A percentile compares a stretch with the other conserved stretches of the same genome.
Evolutionary conservation across 2,329 filamentous ascomycete genomes (phyloP).

Genomic region (Sclerotinia subarctica): DNA sequence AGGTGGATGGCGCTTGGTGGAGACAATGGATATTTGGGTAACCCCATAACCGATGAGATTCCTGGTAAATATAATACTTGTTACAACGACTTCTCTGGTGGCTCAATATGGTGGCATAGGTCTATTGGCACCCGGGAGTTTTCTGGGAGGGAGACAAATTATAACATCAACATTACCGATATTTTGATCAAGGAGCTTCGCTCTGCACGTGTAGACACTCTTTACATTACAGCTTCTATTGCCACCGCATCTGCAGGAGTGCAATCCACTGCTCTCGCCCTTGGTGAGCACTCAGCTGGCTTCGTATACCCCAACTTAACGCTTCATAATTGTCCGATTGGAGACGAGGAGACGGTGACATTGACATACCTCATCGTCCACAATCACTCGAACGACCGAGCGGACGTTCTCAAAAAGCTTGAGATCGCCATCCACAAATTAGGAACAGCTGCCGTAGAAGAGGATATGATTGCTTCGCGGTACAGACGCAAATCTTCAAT

Average conservation of each 20-base stretch:
- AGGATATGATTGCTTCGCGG: not conserved
- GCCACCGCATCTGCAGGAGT: not conserved
- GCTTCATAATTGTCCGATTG: not conserved
- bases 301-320: conserved; percentile 10
- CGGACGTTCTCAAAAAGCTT: conserved; percentile 4
- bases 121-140: conserved; percentile 8
- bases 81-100: not conserved
- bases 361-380: conserved; percentile 8
- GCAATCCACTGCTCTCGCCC: not conserved
- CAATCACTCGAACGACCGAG: conserved; percentile 2
- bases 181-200: conserved; percentile 6
- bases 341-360: conserved; percentile 7
- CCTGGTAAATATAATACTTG: not conserved
- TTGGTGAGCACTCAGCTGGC: not conserved
- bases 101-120: conserved; percentile 16
- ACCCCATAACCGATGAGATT: conserved; percentile 1
- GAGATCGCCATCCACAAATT: conserved; percentile 1
- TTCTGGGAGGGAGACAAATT: not conserved
- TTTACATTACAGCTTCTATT: conserved; percentile 7
- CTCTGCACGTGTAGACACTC: conserved; percentile 3
- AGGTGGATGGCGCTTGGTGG: conserved; percentile 4
- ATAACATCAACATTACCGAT: not conserved
- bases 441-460: not conserved
- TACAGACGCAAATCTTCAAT: not conserved
- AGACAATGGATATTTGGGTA: conserved; percentile 1